phyloP scores from a whole-genome alignment of 257 asterid species.

The Lycium ferocissimum region DNA sequence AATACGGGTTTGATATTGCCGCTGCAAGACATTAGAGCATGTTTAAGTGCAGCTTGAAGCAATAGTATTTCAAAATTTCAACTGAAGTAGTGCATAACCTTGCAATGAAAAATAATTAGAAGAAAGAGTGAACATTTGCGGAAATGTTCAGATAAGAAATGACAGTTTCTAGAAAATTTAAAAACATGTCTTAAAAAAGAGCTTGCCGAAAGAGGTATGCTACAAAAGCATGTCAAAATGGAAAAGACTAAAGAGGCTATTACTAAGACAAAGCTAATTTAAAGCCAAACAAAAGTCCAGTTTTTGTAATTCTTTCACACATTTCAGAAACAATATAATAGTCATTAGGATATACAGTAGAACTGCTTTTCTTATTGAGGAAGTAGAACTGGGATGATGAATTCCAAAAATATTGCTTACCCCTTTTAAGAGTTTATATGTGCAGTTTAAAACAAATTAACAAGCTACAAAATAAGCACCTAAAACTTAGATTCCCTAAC shows the following conservation, averaged over 20 bases:
- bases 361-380: not conserved
- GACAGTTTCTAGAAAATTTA: not conserved
- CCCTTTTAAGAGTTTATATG: constrained; percentile 5
- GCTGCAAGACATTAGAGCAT: constrained; percentile 62
- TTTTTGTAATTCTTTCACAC: not conserved
- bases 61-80: constrained; percentile 2
- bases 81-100: not conserved
- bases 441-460: constrained; percentile 17
- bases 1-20: constrained; percentile 51
- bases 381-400: constrained; percentile 28
- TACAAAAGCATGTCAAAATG: constrained; percentile 21
- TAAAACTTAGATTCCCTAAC: not conserved
- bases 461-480: constrained; percentile 16
- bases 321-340: not conserved
- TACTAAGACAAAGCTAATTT: not conserved
- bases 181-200: not conserved
- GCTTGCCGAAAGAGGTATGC: not conserved
- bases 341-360: not conserved
- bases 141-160: not conserved
- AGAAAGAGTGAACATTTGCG: not conserved
- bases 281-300: not conserved
- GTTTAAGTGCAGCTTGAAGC: constrained; percentile 20
- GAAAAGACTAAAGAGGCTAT: not conserved
- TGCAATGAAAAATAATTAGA: not conserved
- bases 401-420: not conserved